phyloP scores from a whole-genome alignment of 148 eudicot genomes.

The Persicaria tinctoria region DNA sequence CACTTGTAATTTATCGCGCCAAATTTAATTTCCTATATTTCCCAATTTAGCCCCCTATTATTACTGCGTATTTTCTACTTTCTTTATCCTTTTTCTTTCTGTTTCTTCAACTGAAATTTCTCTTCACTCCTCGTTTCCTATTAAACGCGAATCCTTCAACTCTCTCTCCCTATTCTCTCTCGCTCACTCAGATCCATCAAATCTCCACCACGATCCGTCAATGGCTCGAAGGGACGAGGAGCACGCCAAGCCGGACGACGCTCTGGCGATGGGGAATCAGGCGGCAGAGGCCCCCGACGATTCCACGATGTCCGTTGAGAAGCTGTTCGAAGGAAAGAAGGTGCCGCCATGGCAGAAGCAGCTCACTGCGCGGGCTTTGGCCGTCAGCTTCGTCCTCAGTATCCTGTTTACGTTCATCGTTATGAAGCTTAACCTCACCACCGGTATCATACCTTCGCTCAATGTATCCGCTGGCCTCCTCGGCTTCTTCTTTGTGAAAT shows the following conservation, averaged over 20 bases:
- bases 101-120: neutral
- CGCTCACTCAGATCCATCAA: neutral
- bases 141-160: conserved; percentile 7
- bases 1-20: neutral
- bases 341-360: conserved; percentile 33
- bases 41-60: too few relatives aligned
- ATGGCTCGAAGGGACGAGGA: conserved; percentile 2
- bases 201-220: neutral
- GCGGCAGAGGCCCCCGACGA: neutral
- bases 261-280: neutral
- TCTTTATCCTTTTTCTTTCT: neutral
- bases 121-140: neutral
- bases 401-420: conserved; percentile 33
- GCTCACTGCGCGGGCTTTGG: conserved; percentile 25
- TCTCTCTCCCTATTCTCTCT: neutral
- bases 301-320: conserved; percentile 21
- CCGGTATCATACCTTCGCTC: conserved; percentile 35
- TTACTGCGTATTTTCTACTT: too few relatives aligned
- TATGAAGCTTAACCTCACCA: conserved; percentile 34
- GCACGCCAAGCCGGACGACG: neutral
- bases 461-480: conserved; percentile 36
- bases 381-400: conserved; percentile 27
- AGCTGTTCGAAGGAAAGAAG: conserved; percentile 13
- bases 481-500: conserved; percentile 37
- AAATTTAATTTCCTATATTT: neutral